Evolutionary conservation across 2,329 filamentous ascomycete species (phyloP).

Genomic region (Cylindrodendrum hubeiense): DNA sequence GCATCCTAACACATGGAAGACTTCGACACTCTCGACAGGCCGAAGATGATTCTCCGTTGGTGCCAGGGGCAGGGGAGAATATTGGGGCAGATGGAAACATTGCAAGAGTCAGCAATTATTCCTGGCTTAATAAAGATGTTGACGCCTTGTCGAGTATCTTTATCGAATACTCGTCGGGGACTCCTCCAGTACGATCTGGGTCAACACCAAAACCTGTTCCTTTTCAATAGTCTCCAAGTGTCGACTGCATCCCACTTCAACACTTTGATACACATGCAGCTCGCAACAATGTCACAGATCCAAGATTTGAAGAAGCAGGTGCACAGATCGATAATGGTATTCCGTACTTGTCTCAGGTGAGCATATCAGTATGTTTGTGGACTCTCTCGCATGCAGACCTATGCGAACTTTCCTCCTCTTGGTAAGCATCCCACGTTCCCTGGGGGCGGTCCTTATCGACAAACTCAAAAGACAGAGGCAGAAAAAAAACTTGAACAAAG

Average conservation of each 20-base stretch:
- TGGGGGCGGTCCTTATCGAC: conserved; percentile 10
- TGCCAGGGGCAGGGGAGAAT: too few species aligned
- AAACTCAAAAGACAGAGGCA: conserved; percentile 7
- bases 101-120: too few species aligned
- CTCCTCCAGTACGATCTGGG: too few species aligned
- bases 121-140: too few species aligned
- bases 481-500: conserved; percentile 24
- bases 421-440: not conserved
- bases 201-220: too few species aligned
- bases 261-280: not conserved
- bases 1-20: too few species aligned
- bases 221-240: too few species aligned
- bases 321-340: not conserved
- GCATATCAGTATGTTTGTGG: not conserved
- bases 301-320: not conserved
- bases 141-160: too few species aligned
- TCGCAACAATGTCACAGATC: not conserved
- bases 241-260: not conserved
- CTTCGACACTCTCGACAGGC: too few species aligned
- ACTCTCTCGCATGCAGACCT: not conserved
- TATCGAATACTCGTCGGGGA: too few species aligned
- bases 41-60: too few species aligned
- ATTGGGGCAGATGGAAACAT: too few species aligned
- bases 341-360: not conserved
- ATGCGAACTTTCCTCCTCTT: not conserved